Conservation (phyloP, 768 basidiomycete genomes). For the Agrocybe chaxingu region DNA sequence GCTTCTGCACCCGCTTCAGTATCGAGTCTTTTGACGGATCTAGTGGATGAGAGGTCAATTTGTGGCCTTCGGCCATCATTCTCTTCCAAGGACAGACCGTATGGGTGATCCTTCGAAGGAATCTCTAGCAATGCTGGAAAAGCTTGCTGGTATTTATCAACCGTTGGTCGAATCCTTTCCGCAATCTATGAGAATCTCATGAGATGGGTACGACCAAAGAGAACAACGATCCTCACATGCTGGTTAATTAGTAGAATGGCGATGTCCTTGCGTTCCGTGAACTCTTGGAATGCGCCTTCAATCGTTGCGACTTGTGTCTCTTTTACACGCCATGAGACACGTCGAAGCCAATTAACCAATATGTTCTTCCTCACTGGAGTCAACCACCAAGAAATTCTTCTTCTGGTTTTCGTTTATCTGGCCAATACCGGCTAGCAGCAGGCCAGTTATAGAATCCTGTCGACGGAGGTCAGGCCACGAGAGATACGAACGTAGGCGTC, state of each 20-base stretch:
- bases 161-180: slow-evolving; percentile 92
- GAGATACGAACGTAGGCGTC: not conserved
- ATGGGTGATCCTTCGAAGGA: slow-evolving; percentile 97
- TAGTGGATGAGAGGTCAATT: slow-evolving; percentile 24
- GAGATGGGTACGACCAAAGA: slow-evolving; percentile 1
- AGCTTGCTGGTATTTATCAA: slow-evolving; percentile 93
- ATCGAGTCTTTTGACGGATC: slow-evolving; percentile 96
- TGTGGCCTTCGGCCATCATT: not conserved
- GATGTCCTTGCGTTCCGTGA: slow-evolving; percentile 90
- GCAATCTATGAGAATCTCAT: slow-evolving; percentile 61
- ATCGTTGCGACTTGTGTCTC: slow-evolving; percentile 91
- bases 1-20: slow-evolving; percentile 93
- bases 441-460: slow-evolving; percentile 95
- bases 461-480: slow-evolving; percentile 10
- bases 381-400: slow-evolving; percentile 98
- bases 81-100: slow-evolving; percentile 54
- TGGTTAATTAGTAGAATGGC: slow-evolving; percentile 98
- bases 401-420: slow-evolving; percentile 87
- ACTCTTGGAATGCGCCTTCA: slow-evolving; percentile 91
- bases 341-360: not conserved
- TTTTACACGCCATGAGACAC: slow-evolving; percentile 24
- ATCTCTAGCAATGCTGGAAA: slow-evolving; percentile 98
- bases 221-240: slow-evolving; percentile 54
- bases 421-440: slow-evolving; percentile 92
- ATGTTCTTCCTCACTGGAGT: slow-evolving; percentile 65